phyloP scores from a whole-genome alignment of 345 rosid species.

The Firmiana major region DNA sequence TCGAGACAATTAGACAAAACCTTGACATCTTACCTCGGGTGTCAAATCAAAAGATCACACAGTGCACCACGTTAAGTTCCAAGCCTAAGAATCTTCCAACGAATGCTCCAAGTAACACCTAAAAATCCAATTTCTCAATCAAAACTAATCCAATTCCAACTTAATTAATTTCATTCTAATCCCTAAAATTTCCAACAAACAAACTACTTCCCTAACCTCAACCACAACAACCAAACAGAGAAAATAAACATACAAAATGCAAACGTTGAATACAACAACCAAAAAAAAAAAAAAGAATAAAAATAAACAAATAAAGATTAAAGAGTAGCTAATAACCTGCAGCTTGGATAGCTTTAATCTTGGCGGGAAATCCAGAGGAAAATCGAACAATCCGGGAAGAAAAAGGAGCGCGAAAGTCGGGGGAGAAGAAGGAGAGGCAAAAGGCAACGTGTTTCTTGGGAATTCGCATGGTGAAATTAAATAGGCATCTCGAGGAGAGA shows the following conservation, averaged over 20 bases:
- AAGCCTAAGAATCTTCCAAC: slow-evolving; percentile 65
- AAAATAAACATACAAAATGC: neutral
- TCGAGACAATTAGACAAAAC: slow-evolving; percentile 13
- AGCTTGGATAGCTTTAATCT: slow-evolving; percentile 22
- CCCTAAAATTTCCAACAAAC: slow-evolving; percentile 6
- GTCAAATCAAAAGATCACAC: slow-evolving; percentile 39
- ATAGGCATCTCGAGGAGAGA: slow-evolving; percentile 35
- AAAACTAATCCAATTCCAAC: slow-evolving; percentile 26
- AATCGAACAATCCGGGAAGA: slow-evolving; percentile 9
- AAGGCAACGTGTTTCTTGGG: slow-evolving; percentile 47
- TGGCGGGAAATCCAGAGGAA: slow-evolving; percentile 17
- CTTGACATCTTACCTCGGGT: slow-evolving; percentile 48
- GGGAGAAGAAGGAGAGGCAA: slow-evolving; percentile 38
- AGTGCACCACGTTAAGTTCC: slow-evolving; percentile 45
- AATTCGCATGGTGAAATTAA: slow-evolving; percentile 59
- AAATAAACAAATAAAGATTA: neutral
- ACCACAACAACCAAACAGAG: neutral
- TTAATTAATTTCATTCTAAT: slow-evolving; percentile 17
- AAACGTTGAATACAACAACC: neutral
- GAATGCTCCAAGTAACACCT: slow-evolving; percentile 64
- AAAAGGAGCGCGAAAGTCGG: slow-evolving; percentile 19
- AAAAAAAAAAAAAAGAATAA: neutral
- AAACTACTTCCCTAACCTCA: neutral
- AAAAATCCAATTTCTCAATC: slow-evolving; percentile 52
- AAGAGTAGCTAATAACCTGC: slow-evolving; percentile 32